Base-by-base conservation (phyloP, 768 basidiomycete species). In the Lenzites betulinus region DNA sequence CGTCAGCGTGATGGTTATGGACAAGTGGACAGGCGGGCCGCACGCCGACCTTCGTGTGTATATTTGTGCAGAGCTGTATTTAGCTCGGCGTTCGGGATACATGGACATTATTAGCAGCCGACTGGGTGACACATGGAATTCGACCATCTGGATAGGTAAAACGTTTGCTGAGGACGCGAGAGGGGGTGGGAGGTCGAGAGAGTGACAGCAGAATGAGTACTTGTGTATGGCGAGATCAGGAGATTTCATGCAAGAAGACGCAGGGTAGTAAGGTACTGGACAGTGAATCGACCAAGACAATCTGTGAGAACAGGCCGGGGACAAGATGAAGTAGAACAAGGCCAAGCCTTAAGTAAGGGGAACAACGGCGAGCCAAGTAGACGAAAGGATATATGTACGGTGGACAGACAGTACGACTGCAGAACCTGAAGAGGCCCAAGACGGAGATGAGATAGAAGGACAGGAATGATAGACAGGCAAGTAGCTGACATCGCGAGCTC, bases 331-430 rank as follows among this genome's bases (percentile, higher is more conserved):
- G 43, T n/a, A 20, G 13, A 8, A 57, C 2, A 44, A 26, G n/a
- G 12, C 18, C 15, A 16, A 49, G 44, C 52, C 18, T 46, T 25
- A 26, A 23, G n/a, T n/a, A n/a, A n/a, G n/a, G 33, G 52, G 23
- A 22, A 23, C 22, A 38, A 47, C 47, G 33, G 13, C 20, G 30
- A 42, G 49, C 60, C 60, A 49, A 41, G 41, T 61, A 57, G 58
- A 63, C 52, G 56, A 55, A 58, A 44, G 62, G 54, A 63, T 63
- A 63, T 51, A 55, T 49, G 56, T 58, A 63, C 62, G 55, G 47
- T 49, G 49, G 56, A 54, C 62, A 36, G 30, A n/a, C 55, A 59
- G 30, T n/a, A 54, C 18, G 38, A 54, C 52, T 58, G 59, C 58
- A 58, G 53, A 54, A 54, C 54, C 60, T 61, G 20, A 22, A 38